Evolutionary conservation across 2,329 filamentous ascomycete genomes (phyloP).

Genomic region (Verticillium alfalfae): DNA sequence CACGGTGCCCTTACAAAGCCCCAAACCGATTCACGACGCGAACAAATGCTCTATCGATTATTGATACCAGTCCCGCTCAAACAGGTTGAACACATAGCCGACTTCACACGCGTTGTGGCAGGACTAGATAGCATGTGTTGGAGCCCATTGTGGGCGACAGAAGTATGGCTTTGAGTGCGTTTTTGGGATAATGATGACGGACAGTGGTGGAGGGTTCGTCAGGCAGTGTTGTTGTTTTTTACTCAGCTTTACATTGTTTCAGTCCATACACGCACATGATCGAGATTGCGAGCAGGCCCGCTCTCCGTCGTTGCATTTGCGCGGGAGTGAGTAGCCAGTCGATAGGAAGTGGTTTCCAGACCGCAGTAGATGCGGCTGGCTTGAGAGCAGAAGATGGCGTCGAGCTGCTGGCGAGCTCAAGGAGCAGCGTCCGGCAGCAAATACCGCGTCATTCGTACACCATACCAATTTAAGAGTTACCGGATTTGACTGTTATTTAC

Average conservation of each 20-base stretch:
- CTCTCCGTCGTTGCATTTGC: neutral
- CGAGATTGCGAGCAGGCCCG: neutral
- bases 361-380: neutral
- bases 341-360: neutral
- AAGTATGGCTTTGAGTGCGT: neutral
- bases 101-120: neutral
- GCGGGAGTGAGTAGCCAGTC: neutral
- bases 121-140: neutral
- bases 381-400: neutral
- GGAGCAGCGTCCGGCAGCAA: neutral
- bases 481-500: neutral
- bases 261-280: slow-evolving; percentile 7
- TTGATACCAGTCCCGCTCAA: neutral
- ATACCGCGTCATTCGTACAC: slow-evolving; percentile 3
- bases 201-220: slow-evolving; percentile 5
- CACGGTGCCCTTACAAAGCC: neutral
- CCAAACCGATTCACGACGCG: neutral
- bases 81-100: neutral
- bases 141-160: neutral
- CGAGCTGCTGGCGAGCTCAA: neutral
- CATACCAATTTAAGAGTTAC: neutral
- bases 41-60: neutral
- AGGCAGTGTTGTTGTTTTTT: slow-evolving; percentile 10
- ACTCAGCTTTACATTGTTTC: slow-evolving; percentile 10
- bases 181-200: slow-evolving; percentile 1